A percentile compares a stretch with the other conserved stretches of the same genome.
phyloP scores from a whole-genome alignment of 495 filamentous ascomycete species.

The Bathelium albidoporum region DNA sequence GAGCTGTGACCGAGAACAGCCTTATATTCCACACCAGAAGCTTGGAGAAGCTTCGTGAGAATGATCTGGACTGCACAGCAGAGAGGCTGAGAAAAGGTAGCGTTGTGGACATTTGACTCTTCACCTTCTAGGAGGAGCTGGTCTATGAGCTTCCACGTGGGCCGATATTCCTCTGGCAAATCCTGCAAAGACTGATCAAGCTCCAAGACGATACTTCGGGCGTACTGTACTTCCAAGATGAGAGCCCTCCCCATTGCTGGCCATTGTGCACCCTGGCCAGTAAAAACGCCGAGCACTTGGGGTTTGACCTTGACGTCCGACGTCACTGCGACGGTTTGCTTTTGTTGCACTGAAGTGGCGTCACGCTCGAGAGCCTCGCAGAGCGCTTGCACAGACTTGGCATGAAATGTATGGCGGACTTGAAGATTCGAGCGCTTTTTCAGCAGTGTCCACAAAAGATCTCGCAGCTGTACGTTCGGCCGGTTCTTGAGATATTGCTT shows the following conservation, averaged over 20 bases:
- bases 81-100: conserved; percentile 40
- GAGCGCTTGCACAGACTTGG: too few species aligned
- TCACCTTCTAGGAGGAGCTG: not conserved
- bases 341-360: not conserved
- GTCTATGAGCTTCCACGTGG: conserved; percentile 39
- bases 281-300: conserved; percentile 30
- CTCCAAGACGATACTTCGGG: conserved; percentile 22
- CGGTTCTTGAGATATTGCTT: too few species aligned
- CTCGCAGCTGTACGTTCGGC: too few species aligned
- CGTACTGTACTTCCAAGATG: conserved; percentile 24
- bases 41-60: not conserved
- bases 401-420: too few species aligned
- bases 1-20: conserved; percentile 8
- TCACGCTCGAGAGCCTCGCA: too few species aligned
- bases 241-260: conserved; percentile 41
- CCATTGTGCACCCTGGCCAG: conserved; percentile 68
- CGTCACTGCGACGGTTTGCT: too few species aligned
- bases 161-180: conserved; percentile 28
- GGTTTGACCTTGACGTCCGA: too few species aligned
- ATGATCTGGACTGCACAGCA: conserved; percentile 27
- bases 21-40: not conserved
- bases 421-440: too few species aligned
- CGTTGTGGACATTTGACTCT: conserved; percentile 27
- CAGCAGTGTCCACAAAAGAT: too few species aligned
- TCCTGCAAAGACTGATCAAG: conserved; percentile 19